A percentile compares a stretch with the other conserved stretches of the same genome.
These are phyloP conservation scores for Cydonia oblonga DNA, from an alignment of 331 rosid species.

Conservation along the genomic window DNA sequence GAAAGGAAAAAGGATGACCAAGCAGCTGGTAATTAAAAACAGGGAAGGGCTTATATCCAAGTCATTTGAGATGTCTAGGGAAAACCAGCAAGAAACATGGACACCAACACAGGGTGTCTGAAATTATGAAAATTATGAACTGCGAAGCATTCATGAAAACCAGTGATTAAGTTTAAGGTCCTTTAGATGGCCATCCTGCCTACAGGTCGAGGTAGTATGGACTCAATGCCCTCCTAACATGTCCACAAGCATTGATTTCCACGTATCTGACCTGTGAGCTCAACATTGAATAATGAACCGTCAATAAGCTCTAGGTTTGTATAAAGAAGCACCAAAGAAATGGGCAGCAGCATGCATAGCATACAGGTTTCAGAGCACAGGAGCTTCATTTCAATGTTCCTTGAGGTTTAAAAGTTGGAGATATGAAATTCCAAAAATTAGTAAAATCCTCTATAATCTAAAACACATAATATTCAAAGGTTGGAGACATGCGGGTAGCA, in stretches of 20 bases:
- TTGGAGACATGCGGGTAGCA: too few relatives aligned
- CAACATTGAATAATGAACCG: not conserved
- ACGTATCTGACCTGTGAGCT: not conserved
- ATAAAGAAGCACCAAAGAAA: not conserved
- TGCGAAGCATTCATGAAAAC: not conserved
- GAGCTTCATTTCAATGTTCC: not conserved
- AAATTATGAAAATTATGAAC: not conserved
- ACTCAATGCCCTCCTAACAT: not conserved
- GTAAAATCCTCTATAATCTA: too few relatives aligned
- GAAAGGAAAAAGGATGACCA: not conserved
- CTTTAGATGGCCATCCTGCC: not conserved
- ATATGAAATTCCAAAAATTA: not conserved
- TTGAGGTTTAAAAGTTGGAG: not conserved
- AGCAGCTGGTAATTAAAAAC: not conserved
- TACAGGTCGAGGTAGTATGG: not conserved
- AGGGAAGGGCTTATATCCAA: not conserved
- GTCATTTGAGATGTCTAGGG: not conserved
- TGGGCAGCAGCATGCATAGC: not conserved
- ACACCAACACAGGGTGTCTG: not conserved
- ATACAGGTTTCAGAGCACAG: too few relatives aligned
- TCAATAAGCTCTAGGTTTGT: too few relatives aligned
- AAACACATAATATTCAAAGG: too few relatives aligned
- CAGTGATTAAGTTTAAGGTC: not conserved
- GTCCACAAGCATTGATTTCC: not conserved
- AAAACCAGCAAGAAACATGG: not conserved